phyloP scores from a whole-genome alignment of 2,329 filamentous ascomycete genomes.

The Microdochium nivale region DNA sequence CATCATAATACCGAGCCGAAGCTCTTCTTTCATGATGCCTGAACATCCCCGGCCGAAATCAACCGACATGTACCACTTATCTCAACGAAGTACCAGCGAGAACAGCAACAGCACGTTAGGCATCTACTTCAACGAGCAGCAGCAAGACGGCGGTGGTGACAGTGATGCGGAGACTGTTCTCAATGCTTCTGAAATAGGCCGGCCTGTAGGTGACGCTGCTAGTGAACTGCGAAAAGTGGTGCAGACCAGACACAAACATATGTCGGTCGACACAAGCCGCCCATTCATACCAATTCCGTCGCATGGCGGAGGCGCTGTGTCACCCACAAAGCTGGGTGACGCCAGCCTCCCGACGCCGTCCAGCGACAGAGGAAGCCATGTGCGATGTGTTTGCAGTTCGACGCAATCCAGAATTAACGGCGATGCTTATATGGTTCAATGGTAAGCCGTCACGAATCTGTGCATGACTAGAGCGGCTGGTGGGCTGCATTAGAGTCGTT shows the following conservation, averaged over 20 bases:
- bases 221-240: conserved; percentile 52
- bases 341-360: conserved; percentile 37
- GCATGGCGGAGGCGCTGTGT: conserved; percentile 26
- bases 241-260: conserved; percentile 38
- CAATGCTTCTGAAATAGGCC: conserved; percentile 29
- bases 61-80: conserved; percentile 23
- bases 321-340: conserved; percentile 43
- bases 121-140: conserved; percentile 24
- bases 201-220: conserved; percentile 43
- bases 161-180: conserved; percentile 53
- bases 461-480: neutral
- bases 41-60: conserved; percentile 40
- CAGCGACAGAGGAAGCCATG: conserved; percentile 30
- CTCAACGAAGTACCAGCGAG: conserved; percentile 40
- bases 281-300: conserved; percentile 22
- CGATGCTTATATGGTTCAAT: conserved; percentile 53
- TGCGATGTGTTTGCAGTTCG: conserved; percentile 49
- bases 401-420: conserved; percentile 25
- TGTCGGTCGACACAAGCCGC: conserved; percentile 22
- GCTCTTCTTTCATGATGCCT: conserved; percentile 47
- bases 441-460: conserved; percentile 28
- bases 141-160: conserved; percentile 30
- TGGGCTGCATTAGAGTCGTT: conserved; percentile 1
- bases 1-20: conserved; percentile 55
- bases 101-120: conserved; percentile 34